phyloP scores from a whole-genome alignment of 495 filamentous ascomycete genomes.

The Penicillium roqueforti region DNA sequence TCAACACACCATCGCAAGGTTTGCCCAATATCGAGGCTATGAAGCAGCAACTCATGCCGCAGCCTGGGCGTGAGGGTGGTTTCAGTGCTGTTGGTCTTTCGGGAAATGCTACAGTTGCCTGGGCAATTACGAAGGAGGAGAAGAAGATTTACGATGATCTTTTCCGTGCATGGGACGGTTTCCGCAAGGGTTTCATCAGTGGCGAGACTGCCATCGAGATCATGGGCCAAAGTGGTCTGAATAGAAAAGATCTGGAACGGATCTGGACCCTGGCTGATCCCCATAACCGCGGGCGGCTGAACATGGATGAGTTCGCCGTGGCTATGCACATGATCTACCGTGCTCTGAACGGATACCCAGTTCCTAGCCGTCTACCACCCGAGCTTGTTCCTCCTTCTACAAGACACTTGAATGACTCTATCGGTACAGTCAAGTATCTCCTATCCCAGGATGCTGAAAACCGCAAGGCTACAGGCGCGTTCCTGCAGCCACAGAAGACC shows the following conservation, averaged over 20 bases:
- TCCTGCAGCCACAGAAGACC: constrained; percentile 90
- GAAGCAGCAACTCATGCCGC: constrained; percentile 97
- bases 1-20: constrained; percentile 86
- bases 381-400: constrained; percentile 95
- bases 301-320: constrained; percentile 97
- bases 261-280: constrained; percentile 96
- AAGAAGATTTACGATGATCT: constrained; percentile 96
- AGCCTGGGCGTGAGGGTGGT: constrained; percentile 85
- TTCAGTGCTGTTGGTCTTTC: constrained; percentile 85
- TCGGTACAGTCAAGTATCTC: constrained; percentile 88
- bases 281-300: constrained; percentile 85
- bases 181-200: constrained; percentile 87
- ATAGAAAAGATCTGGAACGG: constrained; percentile 81
- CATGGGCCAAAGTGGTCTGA: constrained; percentile 91
- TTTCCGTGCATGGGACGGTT: constrained; percentile 95
- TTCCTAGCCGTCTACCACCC: constrained; percentile 85
- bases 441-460: constrained; percentile 85
- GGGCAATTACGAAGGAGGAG: constrained; percentile 98
- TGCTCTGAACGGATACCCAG: constrained; percentile 90
- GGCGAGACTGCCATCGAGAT: constrained; percentile 96
- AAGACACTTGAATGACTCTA: constrained; percentile 86
- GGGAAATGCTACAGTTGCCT: constrained; percentile 93
- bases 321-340: constrained; percentile 99
- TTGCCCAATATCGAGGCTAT: constrained; percentile 91
- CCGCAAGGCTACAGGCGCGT: constrained; percentile 76